Percentiles rank a stretch among this genome's conserved stretches.
phyloP scores from a whole-genome alignment of 306 rosid species.

The Begonia peltatifolia region DNA sequence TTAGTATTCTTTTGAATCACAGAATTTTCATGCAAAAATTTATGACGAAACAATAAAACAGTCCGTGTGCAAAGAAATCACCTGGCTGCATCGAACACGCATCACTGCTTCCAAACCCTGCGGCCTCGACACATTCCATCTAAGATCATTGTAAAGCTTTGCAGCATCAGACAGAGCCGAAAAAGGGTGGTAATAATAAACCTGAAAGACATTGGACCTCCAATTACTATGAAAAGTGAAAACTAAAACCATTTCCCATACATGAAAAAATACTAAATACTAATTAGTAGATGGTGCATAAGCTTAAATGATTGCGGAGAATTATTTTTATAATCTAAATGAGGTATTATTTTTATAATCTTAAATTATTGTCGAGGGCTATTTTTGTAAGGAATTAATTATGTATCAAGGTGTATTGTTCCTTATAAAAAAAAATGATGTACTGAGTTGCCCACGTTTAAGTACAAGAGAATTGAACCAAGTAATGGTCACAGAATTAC shows the following conservation, averaged over 20 bases:
- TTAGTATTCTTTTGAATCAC: not conserved
- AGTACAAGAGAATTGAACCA: too few species aligned
- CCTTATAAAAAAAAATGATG: too few species aligned
- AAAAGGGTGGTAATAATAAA: slow-evolving; percentile 86
- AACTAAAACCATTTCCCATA: not conserved
- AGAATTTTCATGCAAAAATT: too few species aligned
- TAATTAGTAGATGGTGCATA: too few species aligned
- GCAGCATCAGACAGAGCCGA: slow-evolving; percentile 92
- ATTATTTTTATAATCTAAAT: too few species aligned
- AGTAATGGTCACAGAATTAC: too few species aligned
- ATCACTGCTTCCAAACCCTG: slow-evolving; percentile 98
- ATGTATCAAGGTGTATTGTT: too few species aligned
- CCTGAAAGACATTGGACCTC: slow-evolving; percentile 31
- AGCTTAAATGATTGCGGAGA: too few species aligned
- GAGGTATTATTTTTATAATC: too few species aligned
- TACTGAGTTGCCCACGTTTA: too few species aligned
- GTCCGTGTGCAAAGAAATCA: slow-evolving; percentile 12
- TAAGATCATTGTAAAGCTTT: slow-evolving; percentile 90
- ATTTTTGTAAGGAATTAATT: too few species aligned
- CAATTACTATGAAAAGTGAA: not conserved
- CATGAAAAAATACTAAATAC: not conserved
- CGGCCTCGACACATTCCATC: slow-evolving; percentile 96
- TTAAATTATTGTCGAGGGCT: too few species aligned
- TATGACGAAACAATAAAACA: not conserved
- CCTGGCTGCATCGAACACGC: slow-evolving; percentile 99